Conservation (phyloP, 2,329 filamentous ascomycete genomes). For the Xylaria sp. region DNA sequence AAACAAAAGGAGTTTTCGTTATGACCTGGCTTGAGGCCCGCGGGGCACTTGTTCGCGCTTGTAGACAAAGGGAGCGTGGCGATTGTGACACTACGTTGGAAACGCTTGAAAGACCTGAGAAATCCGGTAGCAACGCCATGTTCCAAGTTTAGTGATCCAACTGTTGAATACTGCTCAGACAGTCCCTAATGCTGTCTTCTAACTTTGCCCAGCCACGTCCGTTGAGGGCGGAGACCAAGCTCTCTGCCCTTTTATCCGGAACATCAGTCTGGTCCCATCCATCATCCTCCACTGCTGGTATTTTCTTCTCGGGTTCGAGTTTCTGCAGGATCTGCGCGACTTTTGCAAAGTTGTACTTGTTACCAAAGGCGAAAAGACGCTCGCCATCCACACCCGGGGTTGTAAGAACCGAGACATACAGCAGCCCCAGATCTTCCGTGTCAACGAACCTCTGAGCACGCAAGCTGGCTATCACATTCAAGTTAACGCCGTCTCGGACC, state of each 20-base stretch:
- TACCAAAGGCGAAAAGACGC: conserved; percentile 41
- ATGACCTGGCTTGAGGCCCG: too few species aligned
- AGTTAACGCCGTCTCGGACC: conserved; percentile 37
- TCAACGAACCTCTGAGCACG: conserved; percentile 42
- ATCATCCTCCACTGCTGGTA: conserved; percentile 32
- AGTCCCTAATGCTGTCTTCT: conserved; percentile 40
- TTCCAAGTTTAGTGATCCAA: neutral
- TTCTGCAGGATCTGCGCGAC: conserved; percentile 38
- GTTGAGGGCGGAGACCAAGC: conserved; percentile 37
- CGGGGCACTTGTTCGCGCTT: too few species aligned
- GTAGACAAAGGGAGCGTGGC: neutral
- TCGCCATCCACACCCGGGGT: conserved; percentile 38
- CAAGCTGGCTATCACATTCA: conserved; percentile 32
- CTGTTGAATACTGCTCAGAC: conserved; percentile 25
- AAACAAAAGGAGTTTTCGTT: too few species aligned
- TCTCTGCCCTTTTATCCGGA: conserved; percentile 37
- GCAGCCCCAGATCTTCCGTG: conserved; percentile 37
- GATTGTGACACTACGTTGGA: neutral
- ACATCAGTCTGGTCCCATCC: conserved; percentile 42
- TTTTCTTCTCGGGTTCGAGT: conserved; percentile 37
- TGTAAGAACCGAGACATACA: conserved; percentile 43
- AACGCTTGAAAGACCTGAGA: neutral
- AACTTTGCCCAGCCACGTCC: conserved; percentile 40
- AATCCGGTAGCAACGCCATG: neutral
- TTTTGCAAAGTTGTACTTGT: conserved; percentile 40